phyloP scores from a whole-genome alignment of 2,329 filamentous ascomycete species.

The Ceratocystis alfenasii region DNA sequence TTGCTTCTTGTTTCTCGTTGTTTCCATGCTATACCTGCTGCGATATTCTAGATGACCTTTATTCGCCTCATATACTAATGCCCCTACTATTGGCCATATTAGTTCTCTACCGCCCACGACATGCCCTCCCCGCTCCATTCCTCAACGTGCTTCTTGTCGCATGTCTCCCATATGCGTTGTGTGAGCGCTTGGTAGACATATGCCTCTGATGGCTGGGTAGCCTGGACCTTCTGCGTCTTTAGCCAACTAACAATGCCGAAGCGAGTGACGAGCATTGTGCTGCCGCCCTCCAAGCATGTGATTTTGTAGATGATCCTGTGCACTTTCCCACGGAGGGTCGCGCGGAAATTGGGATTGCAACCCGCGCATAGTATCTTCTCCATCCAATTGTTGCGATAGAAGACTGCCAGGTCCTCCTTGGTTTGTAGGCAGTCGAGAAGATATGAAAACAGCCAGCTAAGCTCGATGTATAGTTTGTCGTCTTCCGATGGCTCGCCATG shows the following conservation, averaged over 20 bases:
- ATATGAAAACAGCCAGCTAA: constrained; percentile 62
- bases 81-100: not conserved
- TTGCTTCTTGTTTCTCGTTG: not conserved
- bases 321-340: constrained; percentile 47
- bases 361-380: constrained; percentile 63
- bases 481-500: constrained; percentile 58
- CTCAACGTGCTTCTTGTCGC: constrained; percentile 41
- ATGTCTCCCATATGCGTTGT: constrained; percentile 48
- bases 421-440: constrained; percentile 56
- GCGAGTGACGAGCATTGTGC: constrained; percentile 68
- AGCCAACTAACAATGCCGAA: constrained; percentile 67
- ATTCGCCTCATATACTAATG: too few species aligned
- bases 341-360: constrained; percentile 51
- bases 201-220: constrained; percentile 39
- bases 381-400: constrained; percentile 53
- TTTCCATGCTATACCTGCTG: not conserved
- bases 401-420: constrained; percentile 46
- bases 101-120: constrained; percentile 12
- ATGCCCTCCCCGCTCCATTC: constrained; percentile 22
- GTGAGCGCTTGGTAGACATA: constrained; percentile 44
- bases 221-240: constrained; percentile 16
- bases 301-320: constrained; percentile 54
- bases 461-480: constrained; percentile 59
- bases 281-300: constrained; percentile 56
- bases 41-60: not conserved